Base-by-base conservation (phyloP, 257 asterid species). In the Jaltomata sinuosa region DNA sequence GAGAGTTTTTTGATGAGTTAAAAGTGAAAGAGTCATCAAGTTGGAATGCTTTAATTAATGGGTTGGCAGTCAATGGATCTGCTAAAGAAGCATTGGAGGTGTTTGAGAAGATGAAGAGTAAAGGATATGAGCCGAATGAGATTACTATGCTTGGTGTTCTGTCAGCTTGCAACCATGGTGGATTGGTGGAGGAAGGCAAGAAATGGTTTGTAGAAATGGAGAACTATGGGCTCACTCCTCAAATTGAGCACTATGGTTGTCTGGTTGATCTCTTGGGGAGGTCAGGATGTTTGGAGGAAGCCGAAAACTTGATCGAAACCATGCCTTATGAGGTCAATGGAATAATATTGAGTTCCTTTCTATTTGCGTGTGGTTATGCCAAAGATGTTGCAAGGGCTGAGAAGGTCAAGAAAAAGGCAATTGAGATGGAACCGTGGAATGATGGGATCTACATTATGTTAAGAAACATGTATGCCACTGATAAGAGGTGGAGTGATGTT, bases 281-380 rank as follows among this genome's bases (percentile, higher is more conserved):
- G 89, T 94, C 98, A 6, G 98, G 99, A 18, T 82, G 88, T 81
- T 71, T 96, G 88, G 96, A 91, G 86, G 98, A 94, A 91, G 98
- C 98, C 11, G 98, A 96, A 84, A 87, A 79, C 85, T 79, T 96
- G 87, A 90, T 96, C 2, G 85, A 91, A 85, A 71, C 84, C 88
- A 96, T 94, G 99, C 99, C 99, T 49, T 93, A 86, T n/a, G 97
- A 94, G 83, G 94, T 91, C 34, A 96, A 96, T 87, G 97, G 97
- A 68, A 91, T 96, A 79, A 94, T 96, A 85, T 85, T 96, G 86
- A 93, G 97, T 85, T 96, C 98, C 62, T 89, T 96, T 85, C 76
- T 96, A 57, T 96, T 91, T 87, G 98, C 97, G 31, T 96, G 98
- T 88, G 92, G 93, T 40, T 92, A 86, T 90, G 92, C 97, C 6